A percentile compares a stretch with the other conserved stretches of the same genome.
These are phyloP conservation scores for Hypoxylon intermedium DNA, from an alignment of 495 filamentous ascomycete genomes.

Conservation along the genomic window DNA sequence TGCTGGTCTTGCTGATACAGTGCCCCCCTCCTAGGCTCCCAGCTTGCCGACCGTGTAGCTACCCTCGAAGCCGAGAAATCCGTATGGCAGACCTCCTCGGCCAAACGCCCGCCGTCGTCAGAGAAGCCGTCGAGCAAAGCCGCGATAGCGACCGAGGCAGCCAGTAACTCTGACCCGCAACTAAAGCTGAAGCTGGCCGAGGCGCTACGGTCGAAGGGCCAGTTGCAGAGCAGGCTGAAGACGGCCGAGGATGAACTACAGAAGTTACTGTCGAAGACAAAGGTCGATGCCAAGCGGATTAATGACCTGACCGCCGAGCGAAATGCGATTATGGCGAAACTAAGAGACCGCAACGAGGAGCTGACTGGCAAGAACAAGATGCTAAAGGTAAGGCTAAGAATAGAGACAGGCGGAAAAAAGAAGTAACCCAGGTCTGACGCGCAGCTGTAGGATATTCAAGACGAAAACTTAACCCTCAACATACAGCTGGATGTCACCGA, in stretches of 20 bases:
- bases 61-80: conserved; percentile 61
- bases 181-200: conserved; percentile 70
- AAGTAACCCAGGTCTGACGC: conserved; percentile 23
- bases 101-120: conserved; percentile 8
- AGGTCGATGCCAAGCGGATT: conserved; percentile 64
- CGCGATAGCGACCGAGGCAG: conserved; percentile 41
- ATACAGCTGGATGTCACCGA: conserved; percentile 88
- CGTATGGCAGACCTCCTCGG: conserved; percentile 36
- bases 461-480: conserved; percentile 84
- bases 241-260: conserved; percentile 66
- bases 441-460: conserved; percentile 73
- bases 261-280: conserved; percentile 63
- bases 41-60: conserved; percentile 71
- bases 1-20: conserved; percentile 25
- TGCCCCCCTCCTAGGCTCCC: conserved; percentile 61
- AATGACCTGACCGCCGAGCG: conserved; percentile 68
- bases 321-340: conserved; percentile 62
- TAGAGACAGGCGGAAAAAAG: neutral
- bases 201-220: conserved; percentile 73
- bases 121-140: conserved; percentile 29
- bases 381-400: conserved; percentile 64
- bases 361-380: conserved; percentile 80
- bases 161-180: conserved; percentile 42
- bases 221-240: conserved; percentile 67
- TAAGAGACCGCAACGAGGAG: conserved; percentile 86